phyloP scores from a whole-genome alignment of 768 basidiomycete genomes.

The Candolleomyces aberdarensis region DNA sequence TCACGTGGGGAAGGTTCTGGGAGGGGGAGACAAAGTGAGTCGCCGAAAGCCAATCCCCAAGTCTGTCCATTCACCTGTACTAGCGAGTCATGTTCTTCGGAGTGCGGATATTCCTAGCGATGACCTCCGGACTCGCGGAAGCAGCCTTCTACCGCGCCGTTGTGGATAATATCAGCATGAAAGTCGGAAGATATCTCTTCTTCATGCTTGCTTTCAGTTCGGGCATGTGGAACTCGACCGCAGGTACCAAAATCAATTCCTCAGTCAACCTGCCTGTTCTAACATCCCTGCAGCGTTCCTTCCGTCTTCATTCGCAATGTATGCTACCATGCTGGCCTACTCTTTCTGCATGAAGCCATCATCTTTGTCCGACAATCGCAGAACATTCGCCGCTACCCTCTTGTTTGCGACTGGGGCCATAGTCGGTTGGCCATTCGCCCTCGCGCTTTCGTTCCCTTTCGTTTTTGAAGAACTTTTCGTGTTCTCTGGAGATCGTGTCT shows the following conservation, averaged over 20 bases:
- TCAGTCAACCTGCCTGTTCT: slow-evolving; percentile 9
- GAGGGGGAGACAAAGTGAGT: slow-evolving; percentile 64
- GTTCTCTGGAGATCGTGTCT: slow-evolving; percentile 62
- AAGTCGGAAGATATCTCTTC: slow-evolving; percentile 91
- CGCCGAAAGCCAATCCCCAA: background rate
- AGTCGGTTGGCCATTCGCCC: slow-evolving; percentile 96
- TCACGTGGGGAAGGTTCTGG: slow-evolving; percentile 46
- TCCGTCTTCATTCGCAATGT: slow-evolving; percentile 95
- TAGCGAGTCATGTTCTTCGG: slow-evolving; percentile 90
- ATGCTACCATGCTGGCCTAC: slow-evolving; percentile 75
- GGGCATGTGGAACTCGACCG: slow-evolving; percentile 93
- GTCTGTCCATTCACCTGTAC: slow-evolving; percentile 4
- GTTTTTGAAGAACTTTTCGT: slow-evolving; percentile 87
- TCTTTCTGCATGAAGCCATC: slow-evolving; percentile 64
- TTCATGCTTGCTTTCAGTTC: slow-evolving; percentile 83
- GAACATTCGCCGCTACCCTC: slow-evolving; percentile 64
- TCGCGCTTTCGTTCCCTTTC: slow-evolving; percentile 84
- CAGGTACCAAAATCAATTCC: slow-evolving; percentile 48
- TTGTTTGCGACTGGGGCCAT: slow-evolving; percentile 80
- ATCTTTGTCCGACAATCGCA: slow-evolving; percentile 45
- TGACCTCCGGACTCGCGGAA: slow-evolving; percentile 75
- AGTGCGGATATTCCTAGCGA: slow-evolving; percentile 74
- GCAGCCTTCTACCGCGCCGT: slow-evolving; percentile 80
- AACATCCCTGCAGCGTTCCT: slow-evolving; percentile 65
- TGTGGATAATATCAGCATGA: slow-evolving; percentile 77